Evolutionary conservation across 495 filamentous ascomycete species (phyloP).

Genomic region (Tuber indicum): DNA sequence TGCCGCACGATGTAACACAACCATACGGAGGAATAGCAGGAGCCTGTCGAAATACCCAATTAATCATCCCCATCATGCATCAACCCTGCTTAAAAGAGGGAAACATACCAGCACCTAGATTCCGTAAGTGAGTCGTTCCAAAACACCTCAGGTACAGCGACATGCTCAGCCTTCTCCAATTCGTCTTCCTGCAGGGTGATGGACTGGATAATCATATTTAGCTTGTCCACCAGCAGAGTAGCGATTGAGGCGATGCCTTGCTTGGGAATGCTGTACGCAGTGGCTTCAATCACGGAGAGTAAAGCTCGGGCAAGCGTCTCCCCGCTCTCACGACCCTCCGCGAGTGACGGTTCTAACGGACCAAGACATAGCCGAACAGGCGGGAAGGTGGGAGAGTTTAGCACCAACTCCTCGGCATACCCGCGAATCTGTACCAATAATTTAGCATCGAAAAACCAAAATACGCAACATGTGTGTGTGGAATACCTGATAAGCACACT

Average conservation of each 20-base stretch:
- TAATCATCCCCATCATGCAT: slow-evolving; percentile 6
- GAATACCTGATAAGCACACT: slow-evolving; percentile 29
- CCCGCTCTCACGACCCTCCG: slow-evolving; percentile 31
- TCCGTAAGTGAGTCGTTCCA: slow-evolving; percentile 32
- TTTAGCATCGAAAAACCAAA: not conserved
- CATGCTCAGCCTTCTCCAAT: slow-evolving; percentile 16
- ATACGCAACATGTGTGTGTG: not conserved
- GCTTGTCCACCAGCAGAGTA: slow-evolving; percentile 32
- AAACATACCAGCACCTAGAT: slow-evolving; percentile 30
- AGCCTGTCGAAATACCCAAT: slow-evolving; percentile 13
- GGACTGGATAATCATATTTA: slow-evolving; percentile 38
- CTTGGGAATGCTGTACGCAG: slow-evolving; percentile 37
- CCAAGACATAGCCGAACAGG: slow-evolving; percentile 23
- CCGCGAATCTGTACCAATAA: slow-evolving; percentile 20
- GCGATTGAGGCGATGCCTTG: slow-evolving; percentile 22
- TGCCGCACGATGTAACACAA: slow-evolving; percentile 35
- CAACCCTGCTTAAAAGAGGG: not conserved
- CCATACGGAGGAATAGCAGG: slow-evolving; percentile 34
- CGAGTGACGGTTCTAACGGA: slow-evolving; percentile 24
- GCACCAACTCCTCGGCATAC: slow-evolving; percentile 39
- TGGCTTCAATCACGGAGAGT: slow-evolving; percentile 44
- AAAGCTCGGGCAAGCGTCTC: slow-evolving; percentile 38
- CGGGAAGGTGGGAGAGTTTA: slow-evolving; percentile 34
- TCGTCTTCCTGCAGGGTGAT: slow-evolving; percentile 28
- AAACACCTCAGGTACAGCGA: slow-evolving; percentile 18